phyloP scores from a whole-genome alignment of 495 filamentous ascomycete genomes.

The Tuber melanosporum region DNA sequence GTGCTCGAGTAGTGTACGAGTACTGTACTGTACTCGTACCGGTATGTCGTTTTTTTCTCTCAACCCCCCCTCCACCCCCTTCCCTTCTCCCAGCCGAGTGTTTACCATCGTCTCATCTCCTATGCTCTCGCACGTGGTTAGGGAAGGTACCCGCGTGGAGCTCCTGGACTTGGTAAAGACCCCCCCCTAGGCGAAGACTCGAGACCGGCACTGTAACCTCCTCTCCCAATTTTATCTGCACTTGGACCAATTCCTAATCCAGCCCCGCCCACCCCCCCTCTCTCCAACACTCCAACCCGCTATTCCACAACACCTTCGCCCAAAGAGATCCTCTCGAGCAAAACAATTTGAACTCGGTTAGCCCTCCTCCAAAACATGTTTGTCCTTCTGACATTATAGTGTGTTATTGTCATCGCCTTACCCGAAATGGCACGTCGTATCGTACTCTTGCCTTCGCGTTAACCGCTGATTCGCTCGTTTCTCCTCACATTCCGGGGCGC shows the following conservation, averaged over 20 bases:
- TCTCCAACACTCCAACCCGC: slow-evolving; percentile 7
- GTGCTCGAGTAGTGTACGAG: no score
- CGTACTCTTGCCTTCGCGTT: not conserved
- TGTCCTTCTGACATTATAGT: not conserved
- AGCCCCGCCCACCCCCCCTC: slow-evolving; percentile 19
- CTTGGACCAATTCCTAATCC: slow-evolving; percentile 34
- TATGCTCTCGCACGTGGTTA: slow-evolving; percentile 28
- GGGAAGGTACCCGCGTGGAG: slow-evolving; percentile 30
- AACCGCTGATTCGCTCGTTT: not conserved
- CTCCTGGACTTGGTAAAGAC: slow-evolving; percentile 33
- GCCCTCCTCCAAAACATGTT: not conserved
- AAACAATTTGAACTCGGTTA: not conserved
- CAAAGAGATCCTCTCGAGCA: slow-evolving; percentile 6
- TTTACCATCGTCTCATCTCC: not conserved
- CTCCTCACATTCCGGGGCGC: not conserved
- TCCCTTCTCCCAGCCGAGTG: not conserved
- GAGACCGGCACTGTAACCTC: not conserved
- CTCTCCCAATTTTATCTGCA: not conserved
- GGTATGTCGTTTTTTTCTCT: no score
- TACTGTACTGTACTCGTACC: no score
- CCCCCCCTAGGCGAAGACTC: slow-evolving; percentile 20
- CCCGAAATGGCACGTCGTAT: not conserved
- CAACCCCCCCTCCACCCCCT: no score
- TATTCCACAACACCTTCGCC: slow-evolving; percentile 21
- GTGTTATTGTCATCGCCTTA: not conserved